Evolutionary conservation across 78 protist genomes (phyloP).

Genomic region (Bigelowiella natans): DNA sequence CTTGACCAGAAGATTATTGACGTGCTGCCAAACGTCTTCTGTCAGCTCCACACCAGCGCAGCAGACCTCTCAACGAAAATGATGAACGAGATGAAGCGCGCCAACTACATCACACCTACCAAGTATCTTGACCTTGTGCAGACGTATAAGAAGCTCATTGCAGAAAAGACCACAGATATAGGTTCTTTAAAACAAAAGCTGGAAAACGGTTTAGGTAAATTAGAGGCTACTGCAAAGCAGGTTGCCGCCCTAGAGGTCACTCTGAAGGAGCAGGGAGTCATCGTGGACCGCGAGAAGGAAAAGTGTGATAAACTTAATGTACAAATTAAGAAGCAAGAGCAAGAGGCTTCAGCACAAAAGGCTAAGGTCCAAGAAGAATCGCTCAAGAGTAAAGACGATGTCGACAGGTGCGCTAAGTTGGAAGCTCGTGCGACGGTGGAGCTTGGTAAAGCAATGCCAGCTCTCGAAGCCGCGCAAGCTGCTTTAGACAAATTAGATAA

Average conservation of each 20-base stretch:
- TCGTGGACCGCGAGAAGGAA: not conserved
- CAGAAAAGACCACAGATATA: not conserved
- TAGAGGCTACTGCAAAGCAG: constrained; percentile 22
- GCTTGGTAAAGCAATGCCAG: constrained; percentile 37
- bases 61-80: constrained; percentile 15
- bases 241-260: constrained; percentile 49
- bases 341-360: not conserved
- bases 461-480: constrained; percentile 14
- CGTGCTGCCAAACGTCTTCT: constrained; percentile 31
- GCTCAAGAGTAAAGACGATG: not conserved
- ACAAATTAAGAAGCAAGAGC: not conserved
- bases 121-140: constrained; percentile 46
- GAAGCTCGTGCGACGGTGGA: constrained; percentile 12
- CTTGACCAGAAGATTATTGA: not conserved
- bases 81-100: constrained; percentile 11
- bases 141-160: constrained; percentile 36
- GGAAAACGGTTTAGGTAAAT: constrained; percentile 49
- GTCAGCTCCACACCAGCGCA: constrained; percentile 28
- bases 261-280: constrained; percentile 3
- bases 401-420: not conserved
- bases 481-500: constrained; percentile 25
- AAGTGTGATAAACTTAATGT: constrained; percentile 3
- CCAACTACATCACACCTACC: constrained; percentile 51
- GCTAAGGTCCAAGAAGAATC: not conserved
- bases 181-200: constrained; percentile 3